Percentiles rank a stretch among this genome's conserved stretches.
Evolutionary conservation across 2,329 filamentous ascomycete genomes (phyloP).

Genomic region (Fusarium papillatum): DNA sequence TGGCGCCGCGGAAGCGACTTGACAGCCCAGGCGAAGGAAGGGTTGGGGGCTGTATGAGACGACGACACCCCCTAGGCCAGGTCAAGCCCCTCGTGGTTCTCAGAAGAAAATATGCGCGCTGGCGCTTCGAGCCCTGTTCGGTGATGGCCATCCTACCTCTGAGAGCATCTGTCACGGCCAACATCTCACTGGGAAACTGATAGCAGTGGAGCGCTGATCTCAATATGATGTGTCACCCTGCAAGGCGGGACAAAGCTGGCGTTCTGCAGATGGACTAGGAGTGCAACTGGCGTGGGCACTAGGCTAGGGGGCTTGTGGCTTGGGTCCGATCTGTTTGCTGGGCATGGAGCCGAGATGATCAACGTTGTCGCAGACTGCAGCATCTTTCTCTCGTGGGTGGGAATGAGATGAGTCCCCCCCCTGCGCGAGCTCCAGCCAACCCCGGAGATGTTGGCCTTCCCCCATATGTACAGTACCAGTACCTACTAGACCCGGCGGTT

Average conservation of each 20-base stretch:
- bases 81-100: not conserved
- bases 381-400: constrained; percentile 9
- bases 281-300: constrained; percentile 24
- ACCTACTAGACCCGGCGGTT: constrained; percentile 5
- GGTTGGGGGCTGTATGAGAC: constrained; percentile 11
- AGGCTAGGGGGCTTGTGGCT: constrained; percentile 19
- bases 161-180: constrained; percentile 17
- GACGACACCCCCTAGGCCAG: not conserved
- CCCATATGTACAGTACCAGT: not conserved
- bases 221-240: constrained; percentile 43
- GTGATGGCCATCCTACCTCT: constrained; percentile 7
- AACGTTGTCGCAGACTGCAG: constrained; percentile 20
- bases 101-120: not conserved
- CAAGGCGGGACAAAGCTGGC: constrained; percentile 36
- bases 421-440: constrained; percentile 8
- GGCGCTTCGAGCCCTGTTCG: constrained; percentile 12
- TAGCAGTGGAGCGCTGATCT: constrained; percentile 37
- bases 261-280: constrained; percentile 34
- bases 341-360: constrained; percentile 19
- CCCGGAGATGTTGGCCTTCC: constrained; percentile 6
- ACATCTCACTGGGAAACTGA: constrained; percentile 8
- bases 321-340: constrained; percentile 28
- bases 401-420: constrained; percentile 5
- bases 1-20: constrained; percentile 13
- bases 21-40: constrained; percentile 1